Evolutionary conservation across 805 yeast species (phyloP), one percentile per base, ranked within the genome.

Genomic region (Sugiyamaella lignohabitans): DNA sequence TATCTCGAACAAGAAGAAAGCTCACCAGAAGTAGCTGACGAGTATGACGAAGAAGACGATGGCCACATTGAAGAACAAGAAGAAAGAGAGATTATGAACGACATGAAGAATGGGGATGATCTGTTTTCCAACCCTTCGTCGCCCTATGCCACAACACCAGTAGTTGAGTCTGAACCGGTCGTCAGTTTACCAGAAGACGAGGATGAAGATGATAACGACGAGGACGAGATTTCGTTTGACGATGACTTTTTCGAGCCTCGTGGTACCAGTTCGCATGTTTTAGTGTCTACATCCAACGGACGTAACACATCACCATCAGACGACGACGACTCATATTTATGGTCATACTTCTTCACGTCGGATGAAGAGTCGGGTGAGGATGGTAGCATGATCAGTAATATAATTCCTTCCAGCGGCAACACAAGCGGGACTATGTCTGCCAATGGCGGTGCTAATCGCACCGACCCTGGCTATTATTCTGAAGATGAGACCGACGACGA

Each of bases 401-500:
- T 11, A 14, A 6, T 20, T 20, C 3, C 18, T 18, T 16, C n/a
- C n/a, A n/a, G n/a, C n/a, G n/a, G n/a, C n/a, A 27, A 27, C 14
- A 27, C 32, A 27, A 11, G 29, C 11, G 18, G 41, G 8, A 17
- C 35, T 19, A 10, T 6, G 27, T 20, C 24, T 21, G 46, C 42
- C 3, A 40, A 40, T 16, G 55, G 48, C 30, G 56, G 49, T 4
- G 48, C 57, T 2, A 24, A 24, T 14, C 51, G 50, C 30, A 55
- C 47, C 3, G 14, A 8, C 14, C 11, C 8, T 27, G 32, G 14
- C 14, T 52, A 60, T 2, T 57, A 57, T 47, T 82, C 84, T 54
- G 95, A 93, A 38, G 96, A 89, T 57, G 86, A 95, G 14, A 93
- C 98, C 0, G 98, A 91, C 63, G 96, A 87, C 52, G 98, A 91